Base-by-base conservation (phyloP, 345 rosid species). In the Eutrema japonicum region DNA sequence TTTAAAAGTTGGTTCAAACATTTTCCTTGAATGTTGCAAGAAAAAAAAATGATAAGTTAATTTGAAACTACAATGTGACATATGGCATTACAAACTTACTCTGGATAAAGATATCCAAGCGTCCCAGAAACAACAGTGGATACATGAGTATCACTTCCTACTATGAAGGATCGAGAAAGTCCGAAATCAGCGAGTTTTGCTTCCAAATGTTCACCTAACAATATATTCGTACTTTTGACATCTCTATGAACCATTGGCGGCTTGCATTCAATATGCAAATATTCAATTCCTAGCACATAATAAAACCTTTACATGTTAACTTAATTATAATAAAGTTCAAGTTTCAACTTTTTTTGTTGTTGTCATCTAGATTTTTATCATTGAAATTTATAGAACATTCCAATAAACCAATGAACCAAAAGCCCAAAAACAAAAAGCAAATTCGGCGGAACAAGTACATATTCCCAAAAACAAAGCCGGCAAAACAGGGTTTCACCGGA, bases 151-250 rank as follows among this genome's bases (percentile, higher is more conserved):
- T 57, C 78, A 18, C 10, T n/a, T 3, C 80, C 85, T 0, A 57
- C 6, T 12, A 71, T 32, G 27, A 74, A 71, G 16, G 48, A 22
- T 77, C 61, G 77, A 1, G 84, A 82, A 0, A 82, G 68, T 35
- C 86, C 86, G 8, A 85, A 85, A 56, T 84, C 84, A 0, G 85
- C 65, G 6, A 84, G 57, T 43, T 80, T 82, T 0, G 84, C 83
- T 33, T 80, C 82, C 49, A 78, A 64, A 1, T 64, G 55, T 7
- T 80, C 71, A 30, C 38, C 41, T 26, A 82, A 52, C 16, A 84
- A 33, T 49, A 84, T 82, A 66, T 84, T 84, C 14, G 77, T 37
- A 38, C 66, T 57, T 65, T 84, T 84, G 11, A 82, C 70, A 76
- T 84, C 83, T 71, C 85, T 54, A 33, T 81, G 80, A 56, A 79